A percentile compares a stretch with the other conserved stretches of the same genome.
Conservation (phyloP, 2,329 filamentous ascomycete genomes). For the Fusarium anthophilum region DNA sequence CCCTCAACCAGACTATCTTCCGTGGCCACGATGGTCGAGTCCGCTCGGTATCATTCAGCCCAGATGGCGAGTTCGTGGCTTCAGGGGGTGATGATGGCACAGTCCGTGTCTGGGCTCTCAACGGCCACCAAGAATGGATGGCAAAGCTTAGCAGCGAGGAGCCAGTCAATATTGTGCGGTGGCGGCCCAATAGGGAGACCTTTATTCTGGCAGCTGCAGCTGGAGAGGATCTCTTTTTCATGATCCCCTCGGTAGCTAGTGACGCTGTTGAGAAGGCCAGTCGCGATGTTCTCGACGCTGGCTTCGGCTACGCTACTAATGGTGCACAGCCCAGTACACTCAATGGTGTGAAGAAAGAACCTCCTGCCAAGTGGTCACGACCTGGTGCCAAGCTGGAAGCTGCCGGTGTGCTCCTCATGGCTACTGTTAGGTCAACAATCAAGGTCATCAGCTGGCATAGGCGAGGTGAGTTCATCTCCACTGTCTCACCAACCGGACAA, state of each 20-base stretch:
- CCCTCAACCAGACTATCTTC: conserved; percentile 86
- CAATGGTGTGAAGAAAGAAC: conserved; percentile 73
- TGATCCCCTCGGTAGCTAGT: conserved; percentile 78
- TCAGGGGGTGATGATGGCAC: conserved; percentile 95
- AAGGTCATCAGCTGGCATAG: conserved; percentile 96
- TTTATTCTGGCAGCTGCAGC: conserved; percentile 84
- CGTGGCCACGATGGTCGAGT: conserved; percentile 89
- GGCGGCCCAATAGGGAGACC: conserved; percentile 85
- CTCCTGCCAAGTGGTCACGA: conserved; percentile 83
- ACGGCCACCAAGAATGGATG: conserved; percentile 88
- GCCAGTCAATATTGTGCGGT: conserved; percentile 85
- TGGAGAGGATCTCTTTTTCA: conserved; percentile 86
- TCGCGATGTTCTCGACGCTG: conserved; percentile 80
- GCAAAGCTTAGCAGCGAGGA: conserved; percentile 80
- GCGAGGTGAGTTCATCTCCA: conserved; percentile 92
- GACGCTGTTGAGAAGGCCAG: conserved; percentile 78
- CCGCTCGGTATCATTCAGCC: conserved; percentile 84
- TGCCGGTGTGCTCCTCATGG: conserved; percentile 80
- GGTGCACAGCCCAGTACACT: conserved; percentile 64
- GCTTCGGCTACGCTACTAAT: conserved; percentile 91
- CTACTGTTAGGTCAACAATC: conserved; percentile 80
- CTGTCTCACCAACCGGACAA: conserved; percentile 83
- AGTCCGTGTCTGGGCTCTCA: conserved; percentile 90
- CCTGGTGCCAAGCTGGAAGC: conserved; percentile 78
- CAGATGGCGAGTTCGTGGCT: conserved; percentile 84